Base-by-base conservation (phyloP, 2,329 filamentous ascomycete genomes). In the Westerdykella sp. region DNA sequence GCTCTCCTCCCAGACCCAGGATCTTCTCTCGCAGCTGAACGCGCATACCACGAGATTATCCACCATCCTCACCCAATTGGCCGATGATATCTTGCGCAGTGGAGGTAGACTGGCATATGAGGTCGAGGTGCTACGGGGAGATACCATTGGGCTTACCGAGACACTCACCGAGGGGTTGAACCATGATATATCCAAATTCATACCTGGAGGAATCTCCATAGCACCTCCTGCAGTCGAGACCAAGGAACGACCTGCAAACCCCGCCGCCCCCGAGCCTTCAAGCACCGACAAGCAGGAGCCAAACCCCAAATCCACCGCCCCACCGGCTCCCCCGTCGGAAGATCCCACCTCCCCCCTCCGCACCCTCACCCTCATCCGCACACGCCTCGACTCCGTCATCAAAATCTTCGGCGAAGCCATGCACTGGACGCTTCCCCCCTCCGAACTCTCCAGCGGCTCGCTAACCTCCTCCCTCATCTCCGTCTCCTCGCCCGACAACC, bases 351-450 rank as follows among this genome's bases (percentile, higher is more conserved):
- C 78, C 40, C 84, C 89, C 52, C 75, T 98, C 43, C 85, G 87
- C 54, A 94, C 85, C 12, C 75, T 98, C 31, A 87, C 85, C 3
- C 77, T 85, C 34, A 88, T 97, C 22, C 85, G 90, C 40, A 72
- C 80, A 1, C 84, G 89, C n/a, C 77, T 98, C 13, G 90, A 97
- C 51, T 78, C 82, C 1, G 90, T 97, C 18, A 89, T 97, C 59
- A 85, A 87, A 65, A 85, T 84, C 1, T 98, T 98, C 65, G 91
- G 90, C 34, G 85, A 94, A 56, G 91, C 93, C 25, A 95, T 97
- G 87, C 85, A 94, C 55, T 97, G 95, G 77, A 85, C 87, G 1
- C 81, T 96, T 39, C 87, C 91, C 1, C 90, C 91, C 0, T 94
- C 87, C 0, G 89, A 95, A 61, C 70, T 90, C 11, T 91, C 86